These are phyloP conservation scores for Willaertia magna DNA, from an alignment of 208 protist genomes.

Conservation along the genomic window DNA sequence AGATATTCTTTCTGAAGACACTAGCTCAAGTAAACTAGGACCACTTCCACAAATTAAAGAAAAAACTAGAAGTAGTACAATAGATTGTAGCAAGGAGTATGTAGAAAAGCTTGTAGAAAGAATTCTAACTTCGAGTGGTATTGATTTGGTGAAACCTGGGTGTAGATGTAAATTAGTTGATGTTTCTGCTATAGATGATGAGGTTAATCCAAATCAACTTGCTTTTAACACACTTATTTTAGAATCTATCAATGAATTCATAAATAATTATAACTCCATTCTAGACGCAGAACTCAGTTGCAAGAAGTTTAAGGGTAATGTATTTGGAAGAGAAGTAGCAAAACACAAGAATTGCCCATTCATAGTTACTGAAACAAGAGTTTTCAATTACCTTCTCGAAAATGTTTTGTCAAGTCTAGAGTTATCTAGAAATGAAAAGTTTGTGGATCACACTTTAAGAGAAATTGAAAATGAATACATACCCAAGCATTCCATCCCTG, in stretches of 20 bases:
- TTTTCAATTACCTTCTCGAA: not conserved
- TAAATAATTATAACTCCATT: not conserved
- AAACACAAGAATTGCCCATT: not conserved
- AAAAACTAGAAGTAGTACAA: not conserved
- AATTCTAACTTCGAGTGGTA: not conserved
- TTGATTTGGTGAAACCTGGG: not conserved
- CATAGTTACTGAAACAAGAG: not conserved
- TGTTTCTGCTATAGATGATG: not conserved
- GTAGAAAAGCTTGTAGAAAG: not conserved
- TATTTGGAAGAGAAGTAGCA: not conserved
- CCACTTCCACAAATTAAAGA: not conserved
- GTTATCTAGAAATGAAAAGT: not conserved
- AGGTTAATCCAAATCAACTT: not conserved
- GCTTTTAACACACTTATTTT: not conserved
- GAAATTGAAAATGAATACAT: not conserved
- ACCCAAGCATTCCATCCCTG: not conserved
- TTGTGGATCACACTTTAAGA: not conserved
- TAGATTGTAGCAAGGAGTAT: not conserved
- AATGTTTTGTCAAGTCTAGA: not conserved
- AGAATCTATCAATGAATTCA: not conserved
- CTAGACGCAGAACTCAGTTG: not conserved
- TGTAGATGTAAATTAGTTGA: not conserved
- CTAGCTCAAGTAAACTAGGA: not conserved
- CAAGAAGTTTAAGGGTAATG: not conserved
- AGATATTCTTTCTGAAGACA: no score